Conservation (phyloP, 768 basidiomycete genomes). For the Agrocybe chaxingu region DNA sequence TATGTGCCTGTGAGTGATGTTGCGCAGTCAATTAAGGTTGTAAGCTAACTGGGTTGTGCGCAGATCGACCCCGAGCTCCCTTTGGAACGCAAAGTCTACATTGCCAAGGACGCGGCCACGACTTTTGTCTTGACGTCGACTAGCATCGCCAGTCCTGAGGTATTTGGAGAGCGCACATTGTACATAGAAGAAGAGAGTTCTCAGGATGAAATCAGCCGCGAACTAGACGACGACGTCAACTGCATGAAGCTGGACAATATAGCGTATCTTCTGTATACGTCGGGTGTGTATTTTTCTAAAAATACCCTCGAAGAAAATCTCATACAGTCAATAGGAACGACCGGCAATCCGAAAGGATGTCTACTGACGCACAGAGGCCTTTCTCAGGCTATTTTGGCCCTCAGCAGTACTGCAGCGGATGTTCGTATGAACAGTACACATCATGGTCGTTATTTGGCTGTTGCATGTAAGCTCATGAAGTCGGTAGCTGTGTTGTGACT, state of each 20-base stretch:
- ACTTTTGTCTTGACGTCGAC: constrained; percentile 36
- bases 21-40: background rate
- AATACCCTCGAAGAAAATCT: background rate
- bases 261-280: constrained; percentile 49
- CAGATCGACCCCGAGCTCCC: constrained; percentile 53
- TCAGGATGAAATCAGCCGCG: constrained; percentile 23
- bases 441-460: constrained; percentile 32
- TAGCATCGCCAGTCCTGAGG: constrained; percentile 12
- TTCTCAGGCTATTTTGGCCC: constrained; percentile 28
- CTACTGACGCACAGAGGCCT: constrained; percentile 32
- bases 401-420: constrained; percentile 27
- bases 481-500: background rate
- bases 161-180: constrained; percentile 22
- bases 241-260: constrained; percentile 26
- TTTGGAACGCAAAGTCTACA: constrained; percentile 40
- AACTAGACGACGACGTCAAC: constrained; percentile 25
- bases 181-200: constrained; percentile 22
- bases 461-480: constrained; percentile 36
- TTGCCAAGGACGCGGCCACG: constrained; percentile 38
- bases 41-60: background rate
- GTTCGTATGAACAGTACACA: constrained; percentile 24
- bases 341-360: constrained; percentile 51
- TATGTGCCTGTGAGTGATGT: constrained; percentile 43
- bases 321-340: constrained; percentile 33
- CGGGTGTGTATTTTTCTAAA: constrained; percentile 26